phyloP scores from a whole-genome alignment of 169 alveolate genomes.

The Eimeria falciformis region DNA sequence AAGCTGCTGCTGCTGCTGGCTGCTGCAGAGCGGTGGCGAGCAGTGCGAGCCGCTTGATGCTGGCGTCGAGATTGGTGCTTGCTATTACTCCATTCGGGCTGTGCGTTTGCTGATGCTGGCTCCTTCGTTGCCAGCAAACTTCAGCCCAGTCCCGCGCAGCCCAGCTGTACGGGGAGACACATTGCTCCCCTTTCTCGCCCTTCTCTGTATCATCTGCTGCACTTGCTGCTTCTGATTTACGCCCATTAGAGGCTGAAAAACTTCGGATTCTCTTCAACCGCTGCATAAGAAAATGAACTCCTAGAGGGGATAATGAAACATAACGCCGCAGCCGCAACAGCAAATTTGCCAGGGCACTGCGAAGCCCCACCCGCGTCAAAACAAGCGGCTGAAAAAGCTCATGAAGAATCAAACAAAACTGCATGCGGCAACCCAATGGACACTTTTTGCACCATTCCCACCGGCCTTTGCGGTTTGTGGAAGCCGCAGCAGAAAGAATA shows the following conservation, averaged over 20 bases:
- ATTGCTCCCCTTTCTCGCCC: constrained; percentile 1
- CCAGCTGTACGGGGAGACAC: constrained; percentile 5
- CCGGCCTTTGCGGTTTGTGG: constrained; percentile 27
- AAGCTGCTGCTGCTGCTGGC: constrained; percentile 18
- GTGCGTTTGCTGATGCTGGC: background rate
- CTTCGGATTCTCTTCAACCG: constrained; percentile 3
- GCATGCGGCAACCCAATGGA: constrained; percentile 69
- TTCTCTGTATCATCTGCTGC: background rate
- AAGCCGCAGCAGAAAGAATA: constrained; percentile 9
- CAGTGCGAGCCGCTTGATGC: constrained; percentile 48
- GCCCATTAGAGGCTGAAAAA: background rate
- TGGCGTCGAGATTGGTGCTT: constrained; percentile 52
- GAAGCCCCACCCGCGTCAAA: constrained; percentile 26
- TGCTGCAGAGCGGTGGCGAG: constrained; percentile 40
- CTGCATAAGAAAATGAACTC: constrained; percentile 42
- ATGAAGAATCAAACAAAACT: constrained; percentile 55
- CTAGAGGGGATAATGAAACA: constrained; percentile 46
- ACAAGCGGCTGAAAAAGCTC: constrained; percentile 61
- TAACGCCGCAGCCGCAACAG: constrained; percentile 58
- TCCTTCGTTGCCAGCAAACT: constrained; percentile 63
- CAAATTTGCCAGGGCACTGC: constrained; percentile 61
- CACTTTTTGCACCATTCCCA: constrained; percentile 70
- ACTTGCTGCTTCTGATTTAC: background rate
- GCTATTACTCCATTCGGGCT: background rate
- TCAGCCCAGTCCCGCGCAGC: constrained; percentile 72